Conservation (phyloP, 108 stramenopile species). For the Fistulifera solaris region DNA sequence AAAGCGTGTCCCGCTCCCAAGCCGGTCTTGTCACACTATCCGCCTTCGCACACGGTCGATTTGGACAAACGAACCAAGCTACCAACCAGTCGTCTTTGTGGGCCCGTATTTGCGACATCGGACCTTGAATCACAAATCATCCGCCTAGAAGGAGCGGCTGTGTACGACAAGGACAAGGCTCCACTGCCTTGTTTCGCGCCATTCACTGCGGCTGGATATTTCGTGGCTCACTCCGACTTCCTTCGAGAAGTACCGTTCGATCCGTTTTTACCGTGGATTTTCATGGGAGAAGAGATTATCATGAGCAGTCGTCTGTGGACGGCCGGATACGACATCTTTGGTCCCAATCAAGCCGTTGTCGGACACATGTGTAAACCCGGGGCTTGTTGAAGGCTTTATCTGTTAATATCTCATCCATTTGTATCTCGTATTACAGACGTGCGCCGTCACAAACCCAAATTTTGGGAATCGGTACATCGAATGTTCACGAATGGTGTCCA, state of each 20-base stretch:
- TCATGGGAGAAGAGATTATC: slow-evolving; percentile 97
- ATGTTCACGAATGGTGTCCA: slow-evolving; percentile 20
- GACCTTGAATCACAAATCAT: slow-evolving; percentile 87
- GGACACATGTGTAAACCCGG: slow-evolving; percentile 53
- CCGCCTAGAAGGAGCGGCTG: slow-evolving; percentile 58
- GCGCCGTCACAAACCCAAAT: slow-evolving; percentile 92
- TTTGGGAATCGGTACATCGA: slow-evolving; percentile 85
- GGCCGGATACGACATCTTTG: slow-evolving; percentile 93
- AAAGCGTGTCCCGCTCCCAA: slow-evolving; percentile 64
- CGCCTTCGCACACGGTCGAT: slow-evolving; percentile 59
- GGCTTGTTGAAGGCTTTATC: background rate
- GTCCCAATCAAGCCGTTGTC: slow-evolving; percentile 78
- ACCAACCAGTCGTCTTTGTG: slow-evolving; percentile 67
- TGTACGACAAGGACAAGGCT: slow-evolving; percentile 49
- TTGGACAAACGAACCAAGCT: slow-evolving; percentile 30
- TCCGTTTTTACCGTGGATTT: slow-evolving; percentile 95
- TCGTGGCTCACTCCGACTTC: slow-evolving; percentile 53
- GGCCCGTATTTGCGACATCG: slow-evolving; percentile 70
- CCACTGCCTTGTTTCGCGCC: slow-evolving; percentile 73
- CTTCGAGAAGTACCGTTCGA: slow-evolving; percentile 88
- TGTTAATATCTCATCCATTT: background rate
- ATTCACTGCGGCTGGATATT: slow-evolving; percentile 73
- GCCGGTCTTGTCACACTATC: slow-evolving; percentile 85
- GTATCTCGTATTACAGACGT: slow-evolving; percentile 28
- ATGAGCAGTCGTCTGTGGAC: slow-evolving; percentile 89